phyloP scores from a whole-genome alignment of 2,329 filamentous ascomycete species.

The Fusarium temperatum region DNA sequence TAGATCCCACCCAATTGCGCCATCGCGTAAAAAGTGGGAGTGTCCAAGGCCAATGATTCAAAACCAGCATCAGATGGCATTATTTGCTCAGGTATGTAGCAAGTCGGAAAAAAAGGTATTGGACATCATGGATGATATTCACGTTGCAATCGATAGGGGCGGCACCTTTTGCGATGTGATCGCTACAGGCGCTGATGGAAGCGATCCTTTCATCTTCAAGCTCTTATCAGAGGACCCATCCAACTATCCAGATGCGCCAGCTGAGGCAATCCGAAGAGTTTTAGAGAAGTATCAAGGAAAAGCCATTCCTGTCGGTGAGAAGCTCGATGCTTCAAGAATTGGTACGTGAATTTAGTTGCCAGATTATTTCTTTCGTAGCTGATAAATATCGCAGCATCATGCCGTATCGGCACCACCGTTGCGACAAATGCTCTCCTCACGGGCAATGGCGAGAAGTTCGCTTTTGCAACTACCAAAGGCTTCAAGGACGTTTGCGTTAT shows the following conservation, averaged over 20 bases:
- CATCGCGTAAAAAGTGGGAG: not conserved
- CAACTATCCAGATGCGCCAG: slow-evolving; percentile 76
- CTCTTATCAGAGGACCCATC: slow-evolving; percentile 76
- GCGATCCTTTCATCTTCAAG: slow-evolving; percentile 77
- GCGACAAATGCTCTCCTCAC: slow-evolving; percentile 80
- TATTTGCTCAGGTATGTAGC: not conserved
- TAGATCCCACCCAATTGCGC: not conserved
- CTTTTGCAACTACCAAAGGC: slow-evolving; percentile 71
- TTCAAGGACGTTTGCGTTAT: slow-evolving; percentile 79
- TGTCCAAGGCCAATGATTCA: not conserved
- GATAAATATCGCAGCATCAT: slow-evolving; percentile 58
- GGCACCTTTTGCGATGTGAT: slow-evolving; percentile 81
- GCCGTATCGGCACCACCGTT: slow-evolving; percentile 80
- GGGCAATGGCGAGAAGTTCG: slow-evolving; percentile 75
- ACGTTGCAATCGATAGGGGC: slow-evolving; percentile 63
- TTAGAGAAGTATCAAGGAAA: slow-evolving; percentile 66
- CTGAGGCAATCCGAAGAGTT: slow-evolving; percentile 75
- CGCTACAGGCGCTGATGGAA: slow-evolving; percentile 65
- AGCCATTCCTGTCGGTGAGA: slow-evolving; percentile 57
- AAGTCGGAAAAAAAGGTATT: too few relatives aligned
- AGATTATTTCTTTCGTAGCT: too few relatives aligned
- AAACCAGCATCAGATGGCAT: not conserved
- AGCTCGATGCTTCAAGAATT: slow-evolving; percentile 47
- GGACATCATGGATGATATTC: slow-evolving; percentile 30
- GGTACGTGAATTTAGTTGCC: slow-evolving; percentile 10